Base-by-base conservation (phyloP, 192 early-diverging fungal species). In the Mortierella claussenii region DNA sequence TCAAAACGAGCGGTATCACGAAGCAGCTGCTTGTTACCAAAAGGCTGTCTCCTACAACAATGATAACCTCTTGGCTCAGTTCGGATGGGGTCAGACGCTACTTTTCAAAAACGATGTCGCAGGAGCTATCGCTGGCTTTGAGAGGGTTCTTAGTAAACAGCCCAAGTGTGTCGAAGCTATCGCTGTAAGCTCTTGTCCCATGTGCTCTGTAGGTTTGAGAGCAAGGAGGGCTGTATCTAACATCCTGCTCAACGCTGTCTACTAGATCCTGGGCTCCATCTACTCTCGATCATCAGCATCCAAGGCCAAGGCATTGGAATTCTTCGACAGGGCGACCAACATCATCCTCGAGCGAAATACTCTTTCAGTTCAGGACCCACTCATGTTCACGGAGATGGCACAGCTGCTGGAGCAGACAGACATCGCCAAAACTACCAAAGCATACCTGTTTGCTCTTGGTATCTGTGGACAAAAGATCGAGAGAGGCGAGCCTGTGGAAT, bases 11-110 rank as follows among this genome's bases (percentile, higher is more conserved):
- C 57, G 57, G 11, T 76, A 67, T 42, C 37, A 32, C n/a, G 80
- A 88, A 27, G 95, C 96, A 2, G 87, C 81, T 23, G 83, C 90
- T 23, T 83, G 84, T 45, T 96, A 94, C 79, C 50, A 79, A 46
- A 81, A 92, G 61, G 85, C 90, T 23, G 75, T 88, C 17, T 70
- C 69, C 10, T 79, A 91, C 61, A 91, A 94, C 83, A 86, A 89
- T 4, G 71, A 83, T 13, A 91, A 95, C 54, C 45, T 84, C 2
- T 34, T 89, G 57, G 88, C 90, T 20, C 90, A 88, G 64, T 97
- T 89, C 70, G 91, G 91, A 3, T 68, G 95, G 42, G 94, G 91
- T 2, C 91, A 95, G 73, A 88, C 92, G 75, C 82, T 89, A 32
- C 69, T 95, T 12, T 78, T 68, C 24, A 62, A 71, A 74, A 65